Conservation (phyloP, 2,329 filamentous ascomycete genomes). For the Alternaria metachromatica region DNA sequence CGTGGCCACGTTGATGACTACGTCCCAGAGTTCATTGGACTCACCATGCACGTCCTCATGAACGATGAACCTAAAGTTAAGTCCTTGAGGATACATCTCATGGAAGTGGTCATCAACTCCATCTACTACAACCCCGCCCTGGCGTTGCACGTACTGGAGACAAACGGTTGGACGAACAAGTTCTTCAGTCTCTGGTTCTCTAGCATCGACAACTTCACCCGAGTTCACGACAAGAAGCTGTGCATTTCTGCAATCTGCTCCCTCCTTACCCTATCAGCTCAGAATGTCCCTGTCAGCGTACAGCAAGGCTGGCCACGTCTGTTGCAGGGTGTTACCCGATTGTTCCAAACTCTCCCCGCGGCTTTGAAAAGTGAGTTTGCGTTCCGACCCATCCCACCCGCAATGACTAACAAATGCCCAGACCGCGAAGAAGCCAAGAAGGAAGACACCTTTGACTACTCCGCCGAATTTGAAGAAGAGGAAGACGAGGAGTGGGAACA, state of each 20-base stretch:
- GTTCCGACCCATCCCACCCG: slow-evolving; percentile 11
- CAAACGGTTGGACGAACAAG: slow-evolving; percentile 94
- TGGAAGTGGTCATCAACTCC: slow-evolving; percentile 98
- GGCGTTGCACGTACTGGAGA: slow-evolving; percentile 85
- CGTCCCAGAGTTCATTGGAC: slow-evolving; percentile 84
- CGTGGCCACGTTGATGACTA: slow-evolving; percentile 87
- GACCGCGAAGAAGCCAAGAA: slow-evolving; percentile 90
- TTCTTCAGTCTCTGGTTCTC: slow-evolving; percentile 99
- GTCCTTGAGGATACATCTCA: slow-evolving; percentile 92
- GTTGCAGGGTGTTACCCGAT: slow-evolving; percentile 82
- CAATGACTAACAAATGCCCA: slow-evolving; percentile 44
- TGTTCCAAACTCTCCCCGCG: slow-evolving; percentile 89
- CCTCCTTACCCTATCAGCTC: slow-evolving; percentile 77
- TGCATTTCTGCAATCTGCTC: slow-evolving; percentile 93
- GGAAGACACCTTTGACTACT: slow-evolving; percentile 78
- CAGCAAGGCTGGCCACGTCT: slow-evolving; percentile 94
- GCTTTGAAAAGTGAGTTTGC: slow-evolving; percentile 77
- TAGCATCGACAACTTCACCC: slow-evolving; percentile 88
- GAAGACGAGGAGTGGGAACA: slow-evolving; percentile 84
- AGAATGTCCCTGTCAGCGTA: slow-evolving; percentile 88
- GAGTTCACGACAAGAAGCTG: slow-evolving; percentile 98
- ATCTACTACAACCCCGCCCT: slow-evolving; percentile 96
- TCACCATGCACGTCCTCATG: slow-evolving; percentile 84
- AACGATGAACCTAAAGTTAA: slow-evolving; percentile 83
- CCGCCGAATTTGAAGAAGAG: slow-evolving; percentile 76